Percentiles rank a stretch among this genome's conserved stretches.
Conservation (phyloP, 345 rosid genomes). For the Moricandia arvensis region DNA sequence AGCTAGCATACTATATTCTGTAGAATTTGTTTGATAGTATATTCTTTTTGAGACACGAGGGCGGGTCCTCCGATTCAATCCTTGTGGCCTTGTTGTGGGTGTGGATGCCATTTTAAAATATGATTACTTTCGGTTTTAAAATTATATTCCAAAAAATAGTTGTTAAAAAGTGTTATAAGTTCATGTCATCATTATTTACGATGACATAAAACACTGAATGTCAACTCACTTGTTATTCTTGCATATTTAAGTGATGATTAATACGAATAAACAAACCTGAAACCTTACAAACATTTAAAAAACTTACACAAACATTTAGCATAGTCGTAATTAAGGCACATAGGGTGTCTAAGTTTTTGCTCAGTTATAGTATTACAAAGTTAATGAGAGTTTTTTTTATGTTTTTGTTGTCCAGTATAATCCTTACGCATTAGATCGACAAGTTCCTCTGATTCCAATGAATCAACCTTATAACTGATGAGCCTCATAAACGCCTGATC, state of each 20-base stretch:
- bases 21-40: constrained; percentile 20
- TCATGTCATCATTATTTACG: neutral
- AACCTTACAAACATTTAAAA: no score
- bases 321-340: neutral
- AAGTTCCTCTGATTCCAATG: no score
- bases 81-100: constrained; percentile 25
- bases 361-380: neutral
- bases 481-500: neutral
- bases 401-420: neutral
- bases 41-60: constrained; percentile 34
- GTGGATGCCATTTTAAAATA: constrained; percentile 15
- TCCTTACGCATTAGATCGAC: neutral
- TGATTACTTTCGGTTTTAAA: no score
- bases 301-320: neutral
- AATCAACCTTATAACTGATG: no score
- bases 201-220: neutral
- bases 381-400: neutral
- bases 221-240: neutral
- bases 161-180: neutral
- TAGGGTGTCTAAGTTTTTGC: neutral
- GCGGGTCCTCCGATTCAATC: constrained; percentile 35
- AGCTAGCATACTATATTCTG: neutral
- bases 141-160: no score
- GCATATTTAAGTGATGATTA: neutral
- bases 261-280: neutral